Percentiles rank a stretch among this genome's conserved stretches.
Conservation (phyloP, 2,329 filamentous ascomycete species). For the Lasiodiplodia citricola region DNA sequence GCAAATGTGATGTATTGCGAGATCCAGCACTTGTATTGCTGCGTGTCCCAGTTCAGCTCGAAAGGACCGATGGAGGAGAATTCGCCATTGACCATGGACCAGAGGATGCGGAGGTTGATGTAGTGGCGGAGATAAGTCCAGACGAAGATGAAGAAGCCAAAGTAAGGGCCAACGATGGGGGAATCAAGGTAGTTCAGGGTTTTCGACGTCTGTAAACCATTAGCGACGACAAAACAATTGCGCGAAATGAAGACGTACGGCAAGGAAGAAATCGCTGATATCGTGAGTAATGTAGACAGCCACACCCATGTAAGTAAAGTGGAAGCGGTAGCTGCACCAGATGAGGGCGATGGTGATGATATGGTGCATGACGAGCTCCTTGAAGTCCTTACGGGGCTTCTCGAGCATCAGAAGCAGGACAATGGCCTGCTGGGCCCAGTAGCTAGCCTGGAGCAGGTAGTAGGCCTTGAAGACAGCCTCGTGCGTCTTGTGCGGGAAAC, state of each 20-base stretch:
- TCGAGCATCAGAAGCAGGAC: slow-evolving; percentile 86
- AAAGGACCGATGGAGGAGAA: slow-evolving; percentile 77
- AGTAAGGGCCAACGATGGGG: slow-evolving; percentile 80
- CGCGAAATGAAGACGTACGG: slow-evolving; percentile 62
- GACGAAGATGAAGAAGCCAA: slow-evolving; percentile 76
- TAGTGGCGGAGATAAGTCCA: slow-evolving; percentile 94
- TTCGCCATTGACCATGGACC: slow-evolving; percentile 71
- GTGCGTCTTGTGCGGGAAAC: slow-evolving; percentile 82
- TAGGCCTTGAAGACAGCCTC: slow-evolving; percentile 89
- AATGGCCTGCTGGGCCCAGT: slow-evolving; percentile 94
- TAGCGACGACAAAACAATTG: slow-evolving; percentile 8
- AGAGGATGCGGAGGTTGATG: slow-evolving; percentile 78
- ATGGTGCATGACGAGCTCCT: slow-evolving; percentile 89
- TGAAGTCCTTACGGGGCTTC: slow-evolving; percentile 93
- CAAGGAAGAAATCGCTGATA: slow-evolving; percentile 93
- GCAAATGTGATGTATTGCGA: slow-evolving; percentile 69
- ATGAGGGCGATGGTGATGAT: slow-evolving; percentile 87
- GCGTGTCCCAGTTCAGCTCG: slow-evolving; percentile 74
- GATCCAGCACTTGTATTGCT: slow-evolving; percentile 78
- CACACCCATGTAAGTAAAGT: slow-evolving; percentile 94
- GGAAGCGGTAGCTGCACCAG: slow-evolving; percentile 86
- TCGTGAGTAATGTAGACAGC: slow-evolving; percentile 95
- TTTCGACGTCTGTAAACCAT: slow-evolving; percentile 75
- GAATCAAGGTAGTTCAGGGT: slow-evolving; percentile 88
- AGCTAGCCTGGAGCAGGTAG: slow-evolving; percentile 91